Evolutionary conservation across 257 asterid species (phyloP).

Genomic region (Nicotiana knightiana): DNA sequence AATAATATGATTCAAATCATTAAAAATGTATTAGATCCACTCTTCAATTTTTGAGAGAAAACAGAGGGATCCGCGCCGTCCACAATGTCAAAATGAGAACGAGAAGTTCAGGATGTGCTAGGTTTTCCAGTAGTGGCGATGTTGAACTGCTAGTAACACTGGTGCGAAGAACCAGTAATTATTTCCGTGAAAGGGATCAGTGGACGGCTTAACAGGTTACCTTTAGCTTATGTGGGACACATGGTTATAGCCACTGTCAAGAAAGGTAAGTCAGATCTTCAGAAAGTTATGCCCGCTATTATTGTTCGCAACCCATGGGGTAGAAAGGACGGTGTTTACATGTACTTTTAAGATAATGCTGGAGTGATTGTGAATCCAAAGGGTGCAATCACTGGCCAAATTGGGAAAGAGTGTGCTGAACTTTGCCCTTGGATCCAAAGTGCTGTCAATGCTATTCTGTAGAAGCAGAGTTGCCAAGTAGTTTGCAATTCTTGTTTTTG

Average conservation of each 20-base stretch:
- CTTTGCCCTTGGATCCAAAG: neutral
- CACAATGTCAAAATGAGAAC: neutral
- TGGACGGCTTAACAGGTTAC: neutral
- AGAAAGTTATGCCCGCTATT: neutral
- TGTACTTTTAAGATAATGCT: neutral
- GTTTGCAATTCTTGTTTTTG: neutral
- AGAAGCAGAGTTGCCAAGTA: neutral
- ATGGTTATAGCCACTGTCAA: neutral
- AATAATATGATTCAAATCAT: neutral
- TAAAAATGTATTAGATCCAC: neutral
- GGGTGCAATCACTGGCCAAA: neutral
- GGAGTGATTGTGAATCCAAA: neutral
- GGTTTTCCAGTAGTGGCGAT: neutral
- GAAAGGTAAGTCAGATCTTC: neutral
- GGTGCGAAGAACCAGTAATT: neutral
- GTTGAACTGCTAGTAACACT: neutral
- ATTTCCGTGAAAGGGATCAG: neutral
- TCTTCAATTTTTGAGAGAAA: neutral
- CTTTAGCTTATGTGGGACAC: neutral
- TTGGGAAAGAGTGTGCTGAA: neutral
- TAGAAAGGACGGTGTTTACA: neutral
- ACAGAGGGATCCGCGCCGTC: neutral
- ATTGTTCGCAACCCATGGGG: neutral
- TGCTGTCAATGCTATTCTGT: neutral
- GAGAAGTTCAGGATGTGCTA: neutral